Conservation (phyloP, 305 asterid species). For the Fraxinus sp. region DNA sequence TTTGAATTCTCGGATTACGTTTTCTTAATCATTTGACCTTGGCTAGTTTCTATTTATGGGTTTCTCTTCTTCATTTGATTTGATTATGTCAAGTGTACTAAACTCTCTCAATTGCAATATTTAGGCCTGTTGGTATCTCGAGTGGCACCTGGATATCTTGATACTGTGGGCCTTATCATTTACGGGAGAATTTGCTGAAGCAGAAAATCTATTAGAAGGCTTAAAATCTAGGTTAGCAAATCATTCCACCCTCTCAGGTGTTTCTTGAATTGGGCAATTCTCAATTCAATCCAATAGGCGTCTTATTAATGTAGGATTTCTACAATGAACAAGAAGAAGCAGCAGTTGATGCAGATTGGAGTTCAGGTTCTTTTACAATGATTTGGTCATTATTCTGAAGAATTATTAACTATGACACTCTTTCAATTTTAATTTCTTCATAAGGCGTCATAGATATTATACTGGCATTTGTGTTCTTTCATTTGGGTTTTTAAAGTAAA, state of each 20-base stretch:
- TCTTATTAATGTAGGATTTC: slow-evolving; percentile 48
- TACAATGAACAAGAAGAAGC: slow-evolving; percentile 73
- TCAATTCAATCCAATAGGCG: neutral
- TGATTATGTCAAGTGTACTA: slow-evolving; percentile 1
- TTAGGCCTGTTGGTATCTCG: slow-evolving; percentile 81
- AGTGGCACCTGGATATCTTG: slow-evolving; percentile 95
- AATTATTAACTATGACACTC: neutral
- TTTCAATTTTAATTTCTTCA: neutral
- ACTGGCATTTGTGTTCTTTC: neutral
- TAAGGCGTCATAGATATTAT: neutral
- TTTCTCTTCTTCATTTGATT: slow-evolving; percentile 6
- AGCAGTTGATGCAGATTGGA: slow-evolving; percentile 56
- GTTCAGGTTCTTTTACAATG: slow-evolving; percentile 51
- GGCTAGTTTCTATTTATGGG: neutral
- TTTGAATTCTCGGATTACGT: neutral
- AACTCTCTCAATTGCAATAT: slow-evolving; percentile 16
- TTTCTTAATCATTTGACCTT: neutral
- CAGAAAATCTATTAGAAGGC: slow-evolving; percentile 69
- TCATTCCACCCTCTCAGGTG: neutral
- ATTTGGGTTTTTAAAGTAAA: neutral
- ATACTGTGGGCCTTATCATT: slow-evolving; percentile 66
- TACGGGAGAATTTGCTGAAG: slow-evolving; percentile 53
- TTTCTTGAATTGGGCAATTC: neutral
- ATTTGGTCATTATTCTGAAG: neutral
- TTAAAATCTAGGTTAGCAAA: slow-evolving; percentile 59